Conservation (phyloP, 305 asterid species). For the Fraxinus albicans region DNA sequence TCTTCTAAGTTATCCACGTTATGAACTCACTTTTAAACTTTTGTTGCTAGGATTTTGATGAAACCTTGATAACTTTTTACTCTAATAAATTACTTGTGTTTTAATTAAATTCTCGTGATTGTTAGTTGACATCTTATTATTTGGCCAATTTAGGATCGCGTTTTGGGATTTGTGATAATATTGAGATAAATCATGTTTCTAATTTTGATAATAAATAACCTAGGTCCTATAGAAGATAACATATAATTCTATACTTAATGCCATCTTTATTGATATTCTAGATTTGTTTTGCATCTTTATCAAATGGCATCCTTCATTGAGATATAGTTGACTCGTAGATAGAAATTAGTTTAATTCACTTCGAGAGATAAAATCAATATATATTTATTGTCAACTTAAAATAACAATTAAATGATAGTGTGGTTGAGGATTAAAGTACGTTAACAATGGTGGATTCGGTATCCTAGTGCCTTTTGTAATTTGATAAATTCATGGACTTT, state of each 20-base stretch:
- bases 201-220: neutral
- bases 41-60: neutral
- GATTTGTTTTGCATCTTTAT: neutral
- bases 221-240: neutral
- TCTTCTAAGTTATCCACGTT: neutral
- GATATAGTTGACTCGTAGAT: neutral
- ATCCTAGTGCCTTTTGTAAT: neutral
- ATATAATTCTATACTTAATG: neutral
- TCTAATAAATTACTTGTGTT: neutral
- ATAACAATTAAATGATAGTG: neutral
- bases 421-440: neutral
- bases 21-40: neutral
- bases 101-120: neutral
- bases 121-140: neutral
- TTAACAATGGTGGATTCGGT: neutral
- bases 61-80: neutral
- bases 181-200: neutral
- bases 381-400: neutral
- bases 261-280: neutral
- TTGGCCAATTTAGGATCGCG: neutral
- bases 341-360: neutral
- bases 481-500: neutral
- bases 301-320: neutral
- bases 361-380: neutral
- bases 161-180: neutral